phyloP scores from a whole-genome alignment of 192 early-diverging fungal species.

The Coemansia sp. region DNA sequence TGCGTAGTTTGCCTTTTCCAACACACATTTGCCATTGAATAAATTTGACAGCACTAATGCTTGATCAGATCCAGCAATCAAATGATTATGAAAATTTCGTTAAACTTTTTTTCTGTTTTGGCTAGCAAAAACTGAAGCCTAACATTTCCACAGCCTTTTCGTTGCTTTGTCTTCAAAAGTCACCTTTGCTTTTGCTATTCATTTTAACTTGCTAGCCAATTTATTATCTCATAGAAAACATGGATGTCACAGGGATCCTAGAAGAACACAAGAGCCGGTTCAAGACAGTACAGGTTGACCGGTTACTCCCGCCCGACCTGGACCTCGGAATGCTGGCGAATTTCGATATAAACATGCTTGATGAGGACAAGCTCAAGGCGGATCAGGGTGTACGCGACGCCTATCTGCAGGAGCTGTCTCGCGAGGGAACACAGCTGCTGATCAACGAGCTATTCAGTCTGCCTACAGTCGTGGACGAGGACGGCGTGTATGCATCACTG shows the following conservation, averaged over 20 bases:
- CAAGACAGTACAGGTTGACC: slow-evolving; percentile 78
- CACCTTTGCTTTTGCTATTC: neutral
- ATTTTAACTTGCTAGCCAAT: slow-evolving; percentile 1
- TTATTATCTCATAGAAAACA: slow-evolving; percentile 14
- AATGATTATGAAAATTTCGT: slow-evolving; percentile 1
- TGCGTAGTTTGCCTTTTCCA: no score
- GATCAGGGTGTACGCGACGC: slow-evolving; percentile 40
- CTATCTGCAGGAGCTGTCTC: slow-evolving; percentile 67
- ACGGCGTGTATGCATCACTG: slow-evolving; percentile 77
- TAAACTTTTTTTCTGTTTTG: neutral
- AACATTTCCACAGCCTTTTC: neutral
- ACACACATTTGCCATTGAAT: no score
- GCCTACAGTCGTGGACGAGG: slow-evolving; percentile 64
- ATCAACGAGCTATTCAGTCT: slow-evolving; percentile 87
- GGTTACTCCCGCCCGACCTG: slow-evolving; percentile 78
- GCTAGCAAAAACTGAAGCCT: neutral
- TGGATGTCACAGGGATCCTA: slow-evolving; percentile 70
- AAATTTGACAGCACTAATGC: no score
- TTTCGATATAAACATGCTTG: slow-evolving; percentile 81
- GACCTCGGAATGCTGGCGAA: slow-evolving; percentile 84
- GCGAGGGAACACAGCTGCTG: slow-evolving; percentile 82
- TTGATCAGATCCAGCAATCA: neutral
- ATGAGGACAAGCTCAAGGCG: slow-evolving; percentile 52
- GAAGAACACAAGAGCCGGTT: slow-evolving; percentile 69
- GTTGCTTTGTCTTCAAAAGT: neutral